Conservation (phyloP, 257 asterid species). For the Ligustrum vulgare region DNA sequence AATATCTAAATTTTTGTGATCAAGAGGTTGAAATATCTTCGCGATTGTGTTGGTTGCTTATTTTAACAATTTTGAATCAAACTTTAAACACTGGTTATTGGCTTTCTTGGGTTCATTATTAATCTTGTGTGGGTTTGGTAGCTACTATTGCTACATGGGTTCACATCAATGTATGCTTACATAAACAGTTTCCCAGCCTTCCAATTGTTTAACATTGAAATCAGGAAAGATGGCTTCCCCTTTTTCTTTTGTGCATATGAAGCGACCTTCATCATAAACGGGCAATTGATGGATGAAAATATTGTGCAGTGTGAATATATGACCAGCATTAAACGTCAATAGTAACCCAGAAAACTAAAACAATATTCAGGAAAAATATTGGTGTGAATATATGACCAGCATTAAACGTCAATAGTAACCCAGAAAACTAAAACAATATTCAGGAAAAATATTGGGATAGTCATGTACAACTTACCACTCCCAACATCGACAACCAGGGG, state of each 20-base stretch:
- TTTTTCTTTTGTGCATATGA: not conserved
- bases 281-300: not conserved
- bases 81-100: too few relatives aligned
- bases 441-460: not conserved
- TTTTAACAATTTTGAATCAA: too few relatives aligned
- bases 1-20: too few relatives aligned
- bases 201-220: not conserved
- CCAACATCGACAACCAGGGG: constrained; percentile 90
- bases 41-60: too few relatives aligned
- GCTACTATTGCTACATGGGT: too few relatives aligned
- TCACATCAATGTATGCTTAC: too few relatives aligned
- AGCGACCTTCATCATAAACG: constrained; percentile 1
- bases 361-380: not conserved
- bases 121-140: too few relatives aligned
- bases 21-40: too few relatives aligned
- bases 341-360: constrained; percentile 2
- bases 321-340: not conserved
- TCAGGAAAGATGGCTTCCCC: not conserved
- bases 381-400: not conserved
- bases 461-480: constrained; percentile 60
- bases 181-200: constrained; percentile 5
- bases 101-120: too few relatives aligned
- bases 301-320: not conserved
- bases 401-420: constrained; percentile 3
- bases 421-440: not conserved